These are phyloP conservation scores for Quercus engelmannii DNA, from an alignment of 306 rosid genomes.

Conservation along the genomic window DNA sequence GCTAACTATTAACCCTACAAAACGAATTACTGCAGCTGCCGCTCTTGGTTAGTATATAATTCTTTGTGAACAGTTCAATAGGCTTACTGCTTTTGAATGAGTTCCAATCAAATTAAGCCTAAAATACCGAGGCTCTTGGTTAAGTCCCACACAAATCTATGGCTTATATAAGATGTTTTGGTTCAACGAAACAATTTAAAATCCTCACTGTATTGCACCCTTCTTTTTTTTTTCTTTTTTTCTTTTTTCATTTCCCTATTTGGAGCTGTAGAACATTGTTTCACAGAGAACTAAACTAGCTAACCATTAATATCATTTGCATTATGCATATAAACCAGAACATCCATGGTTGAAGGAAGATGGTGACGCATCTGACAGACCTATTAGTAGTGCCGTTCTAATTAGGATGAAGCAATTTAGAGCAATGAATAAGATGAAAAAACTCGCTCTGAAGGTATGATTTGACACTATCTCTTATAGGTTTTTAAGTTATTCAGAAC, in stretches of 20 bases:
- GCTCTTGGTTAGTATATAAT: conserved; percentile 58
- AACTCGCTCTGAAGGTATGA: conserved; percentile 69
- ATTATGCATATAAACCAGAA: conserved; percentile 45
- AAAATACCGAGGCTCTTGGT: not conserved
- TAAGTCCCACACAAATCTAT: not conserved
- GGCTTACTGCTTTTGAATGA: not conserved
- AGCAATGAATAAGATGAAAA: conserved; percentile 96
- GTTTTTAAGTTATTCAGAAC: not conserved
- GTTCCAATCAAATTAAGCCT: not conserved
- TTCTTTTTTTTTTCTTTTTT: not conserved
- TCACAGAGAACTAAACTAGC: not conserved
- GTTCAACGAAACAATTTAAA: not conserved
- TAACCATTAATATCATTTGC: not conserved
- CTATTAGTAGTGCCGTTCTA: conserved; percentile 81
- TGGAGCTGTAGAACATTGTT: not conserved
- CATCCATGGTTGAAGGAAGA: conserved; percentile 90
- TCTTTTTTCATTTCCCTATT: not conserved
- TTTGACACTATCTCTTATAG: not conserved
- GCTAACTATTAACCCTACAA: conserved; percentile 59
- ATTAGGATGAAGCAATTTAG: conserved; percentile 91
- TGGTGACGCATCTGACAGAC: conserved; percentile 62
- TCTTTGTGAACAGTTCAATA: not conserved
- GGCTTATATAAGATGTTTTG: not conserved
- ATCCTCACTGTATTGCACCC: not conserved
- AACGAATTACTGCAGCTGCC: conserved; percentile 74